Evolutionary conservation across 176 grass and related monocot genomes (phyloP).

Genomic region (Saccharum spontaneum): DNA sequence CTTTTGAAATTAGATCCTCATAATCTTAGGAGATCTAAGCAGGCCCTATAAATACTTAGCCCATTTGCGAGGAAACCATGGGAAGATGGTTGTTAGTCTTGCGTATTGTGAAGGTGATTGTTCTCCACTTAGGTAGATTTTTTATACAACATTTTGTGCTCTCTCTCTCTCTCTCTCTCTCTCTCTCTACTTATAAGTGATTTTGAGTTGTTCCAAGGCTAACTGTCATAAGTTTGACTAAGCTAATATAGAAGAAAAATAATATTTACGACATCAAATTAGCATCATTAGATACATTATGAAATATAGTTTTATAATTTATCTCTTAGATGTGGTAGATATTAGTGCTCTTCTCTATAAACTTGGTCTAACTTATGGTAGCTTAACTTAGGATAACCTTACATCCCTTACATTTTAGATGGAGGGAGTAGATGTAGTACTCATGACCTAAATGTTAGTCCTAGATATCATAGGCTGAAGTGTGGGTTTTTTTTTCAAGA

Average conservation of each 20-base stretch:
- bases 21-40: not conserved
- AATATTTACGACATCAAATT: not conserved
- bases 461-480: not conserved
- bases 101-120: not conserved
- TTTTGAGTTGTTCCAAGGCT: not conserved
- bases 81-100: not conserved
- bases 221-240: not conserved
- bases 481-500: not conserved
- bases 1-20: not conserved
- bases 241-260: not conserved
- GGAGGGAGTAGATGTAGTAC: not conserved
- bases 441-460: not conserved
- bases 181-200: not conserved
- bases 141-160: not conserved
- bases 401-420: not conserved
- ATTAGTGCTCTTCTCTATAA: not conserved
- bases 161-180: not conserved
- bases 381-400: not conserved
- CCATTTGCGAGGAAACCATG: not conserved
- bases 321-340: not conserved
- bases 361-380: not conserved
- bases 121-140: not conserved
- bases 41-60: not conserved
- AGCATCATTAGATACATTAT: not conserved
- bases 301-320: not conserved